phyloP scores from a whole-genome alignment of 495 filamentous ascomycete species.

The Articulospora tetracladia region DNA sequence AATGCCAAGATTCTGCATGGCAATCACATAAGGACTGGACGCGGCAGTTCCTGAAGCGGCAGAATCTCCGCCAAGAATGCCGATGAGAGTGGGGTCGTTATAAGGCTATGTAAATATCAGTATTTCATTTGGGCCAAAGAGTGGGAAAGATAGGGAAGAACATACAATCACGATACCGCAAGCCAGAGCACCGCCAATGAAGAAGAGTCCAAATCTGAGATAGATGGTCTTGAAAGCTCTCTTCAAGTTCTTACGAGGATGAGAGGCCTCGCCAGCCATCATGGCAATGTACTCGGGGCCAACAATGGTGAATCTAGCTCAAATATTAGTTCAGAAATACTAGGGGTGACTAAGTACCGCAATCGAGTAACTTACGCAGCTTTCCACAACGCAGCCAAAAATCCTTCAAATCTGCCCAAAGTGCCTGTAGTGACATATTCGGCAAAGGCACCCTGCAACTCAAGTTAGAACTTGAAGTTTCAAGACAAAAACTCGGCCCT shows the following conservation, averaged over 20 bases:
- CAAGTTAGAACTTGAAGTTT: neutral
- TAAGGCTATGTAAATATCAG: conserved; percentile 8
- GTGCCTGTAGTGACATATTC: conserved; percentile 47
- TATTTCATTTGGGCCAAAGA: too few relatives aligned
- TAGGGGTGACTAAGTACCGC: neutral
- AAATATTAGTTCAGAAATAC: neutral
- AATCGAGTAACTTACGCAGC: conserved; percentile 7
- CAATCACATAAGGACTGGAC: conserved; percentile 80
- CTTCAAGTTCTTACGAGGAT: conserved; percentile 38
- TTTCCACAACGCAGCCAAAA: conserved; percentile 55
- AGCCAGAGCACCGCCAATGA: conserved; percentile 66
- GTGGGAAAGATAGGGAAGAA: too few relatives aligned
- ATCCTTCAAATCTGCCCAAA: conserved; percentile 67
- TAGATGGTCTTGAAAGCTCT: conserved; percentile 40
- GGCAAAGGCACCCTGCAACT: conserved; percentile 53
- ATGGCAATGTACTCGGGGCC: conserved; percentile 73
- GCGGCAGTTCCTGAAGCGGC: conserved; percentile 43
- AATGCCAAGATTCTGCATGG: conserved; percentile 73
- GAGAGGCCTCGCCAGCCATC: conserved; percentile 72
- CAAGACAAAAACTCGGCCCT: neutral
- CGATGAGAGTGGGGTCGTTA: conserved; percentile 40
- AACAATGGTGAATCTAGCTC: conserved; percentile 63
- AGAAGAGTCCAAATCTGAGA: conserved; percentile 71
- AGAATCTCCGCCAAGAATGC: conserved; percentile 41
- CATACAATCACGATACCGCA: conserved; percentile 41